Percentiles rank a stretch among this genome's conserved stretches.
These are phyloP conservation scores for Coniella vitis DNA, from an alignment of 2,329 filamentous ascomycete species.

Conservation along the genomic window DNA sequence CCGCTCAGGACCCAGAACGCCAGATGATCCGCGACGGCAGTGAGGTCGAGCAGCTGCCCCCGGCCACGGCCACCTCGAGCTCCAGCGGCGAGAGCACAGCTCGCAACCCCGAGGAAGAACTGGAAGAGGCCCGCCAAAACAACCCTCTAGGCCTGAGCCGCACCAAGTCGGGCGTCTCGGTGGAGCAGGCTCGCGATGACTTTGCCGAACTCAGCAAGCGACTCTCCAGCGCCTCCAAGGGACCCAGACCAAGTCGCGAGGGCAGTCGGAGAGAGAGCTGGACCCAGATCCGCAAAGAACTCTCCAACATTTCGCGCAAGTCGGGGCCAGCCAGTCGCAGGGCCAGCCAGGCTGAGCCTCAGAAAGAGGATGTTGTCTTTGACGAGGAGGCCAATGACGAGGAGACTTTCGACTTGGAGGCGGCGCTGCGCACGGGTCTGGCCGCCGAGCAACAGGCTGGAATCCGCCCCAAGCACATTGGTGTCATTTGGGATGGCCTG, in stretches of 20 bases:
- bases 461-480: constrained; percentile 73
- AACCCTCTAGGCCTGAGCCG: constrained; percentile 43
- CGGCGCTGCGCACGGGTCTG: constrained; percentile 63
- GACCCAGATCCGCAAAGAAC: constrained; percentile 46
- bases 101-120: constrained; percentile 30
- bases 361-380: constrained; percentile 34
- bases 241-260: constrained; percentile 32
- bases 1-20: constrained; percentile 5
- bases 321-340: constrained; percentile 32
- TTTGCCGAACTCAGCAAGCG: constrained; percentile 62
- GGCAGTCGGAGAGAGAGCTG: constrained; percentile 21
- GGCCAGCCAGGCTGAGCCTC: constrained; percentile 3
- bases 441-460: constrained; percentile 68
- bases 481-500: constrained; percentile 71
- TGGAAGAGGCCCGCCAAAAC: constrained; percentile 34
- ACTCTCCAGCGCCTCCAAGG: constrained; percentile 49
- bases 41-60: constrained; percentile 17
- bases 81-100: constrained; percentile 15
- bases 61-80: constrained; percentile 15
- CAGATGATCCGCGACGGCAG: constrained; percentile 6
- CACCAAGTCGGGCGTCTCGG: constrained; percentile 48
- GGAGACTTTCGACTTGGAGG: constrained; percentile 69
- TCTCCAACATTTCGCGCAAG: constrained; percentile 47
- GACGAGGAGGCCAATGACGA: constrained; percentile 37
- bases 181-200: constrained; percentile 61